Evolutionary conservation across 2,329 filamentous ascomycete genomes (phyloP).

Genomic region (Diaporthe destruens): DNA sequence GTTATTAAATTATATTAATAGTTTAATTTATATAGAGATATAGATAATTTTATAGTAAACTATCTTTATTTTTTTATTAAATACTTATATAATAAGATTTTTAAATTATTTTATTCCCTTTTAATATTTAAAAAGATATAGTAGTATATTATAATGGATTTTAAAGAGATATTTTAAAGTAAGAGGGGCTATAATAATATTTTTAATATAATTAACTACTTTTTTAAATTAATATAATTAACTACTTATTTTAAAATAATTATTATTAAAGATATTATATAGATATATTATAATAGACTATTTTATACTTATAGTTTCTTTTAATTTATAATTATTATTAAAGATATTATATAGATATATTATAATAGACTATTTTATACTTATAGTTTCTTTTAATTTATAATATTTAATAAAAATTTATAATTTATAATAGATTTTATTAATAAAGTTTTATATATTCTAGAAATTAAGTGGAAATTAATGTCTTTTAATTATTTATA

Average conservation of each 20-base stretch:
- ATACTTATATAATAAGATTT: not conserved
- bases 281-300: too few species aligned
- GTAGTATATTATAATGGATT: too few species aligned
- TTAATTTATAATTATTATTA: too few species aligned
- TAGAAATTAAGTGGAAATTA: not conserved
- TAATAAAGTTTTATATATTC: not conserved
- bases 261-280: too few species aligned
- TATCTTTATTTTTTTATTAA: not conserved
- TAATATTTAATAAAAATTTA: not conserved
- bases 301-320: too few species aligned
- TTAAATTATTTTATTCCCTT: not conserved
- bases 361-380: not conserved
- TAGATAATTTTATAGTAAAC: not conserved
- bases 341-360: conserved; percentile 2
- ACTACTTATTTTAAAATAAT: not conserved
- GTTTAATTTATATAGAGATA: not conserved
- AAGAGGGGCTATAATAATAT: too few species aligned
- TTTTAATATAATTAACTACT: too few species aligned
- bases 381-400: not conserved
- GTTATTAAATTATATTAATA: not conserved
- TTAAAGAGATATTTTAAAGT: too few species aligned
- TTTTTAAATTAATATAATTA: too few species aligned
- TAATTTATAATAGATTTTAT: not conserved
- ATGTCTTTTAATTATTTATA: not conserved
- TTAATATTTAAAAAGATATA: too few species aligned